Evolutionary conservation across 495 filamentous ascomycete genomes (phyloP).

Genomic region (Sphaerosporella brunnea): DNA sequence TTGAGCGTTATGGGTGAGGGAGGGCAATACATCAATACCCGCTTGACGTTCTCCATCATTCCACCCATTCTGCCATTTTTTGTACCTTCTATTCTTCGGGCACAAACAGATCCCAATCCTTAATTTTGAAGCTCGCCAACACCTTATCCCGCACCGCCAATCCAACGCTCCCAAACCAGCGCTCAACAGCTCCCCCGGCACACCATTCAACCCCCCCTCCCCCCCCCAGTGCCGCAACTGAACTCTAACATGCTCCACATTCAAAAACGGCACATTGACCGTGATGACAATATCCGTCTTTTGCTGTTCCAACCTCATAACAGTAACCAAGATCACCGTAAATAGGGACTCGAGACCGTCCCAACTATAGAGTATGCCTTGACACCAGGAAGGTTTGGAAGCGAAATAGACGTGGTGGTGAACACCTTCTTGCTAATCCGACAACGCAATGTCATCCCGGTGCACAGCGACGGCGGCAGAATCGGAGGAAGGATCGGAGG

Average conservation of each 20-base stretch:
- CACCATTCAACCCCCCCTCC: conserved; percentile 32
- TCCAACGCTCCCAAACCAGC: too few relatives aligned
- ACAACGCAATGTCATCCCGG: conserved; percentile 4
- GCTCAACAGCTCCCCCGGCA: conserved; percentile 43
- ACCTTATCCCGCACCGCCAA: conserved; percentile 43
- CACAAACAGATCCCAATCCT: conserved; percentile 31
- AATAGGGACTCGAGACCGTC: conserved; percentile 27
- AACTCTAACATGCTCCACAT: conserved; percentile 42
- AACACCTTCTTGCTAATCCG: conserved; percentile 7
- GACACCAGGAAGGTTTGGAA: conserved; percentile 10
- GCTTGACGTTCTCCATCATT: too few relatives aligned
- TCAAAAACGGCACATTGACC: conserved; percentile 71
- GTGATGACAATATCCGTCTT: conserved; percentile 73
- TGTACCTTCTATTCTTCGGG: too few relatives aligned
- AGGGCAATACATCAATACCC: too few relatives aligned
- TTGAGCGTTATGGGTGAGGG: too few relatives aligned
- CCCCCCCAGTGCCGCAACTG: conserved; percentile 28
- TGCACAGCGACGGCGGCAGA: conserved; percentile 32
- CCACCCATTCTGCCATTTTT: too few relatives aligned
- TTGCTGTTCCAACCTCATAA: conserved; percentile 57
- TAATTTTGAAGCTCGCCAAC: conserved; percentile 52
- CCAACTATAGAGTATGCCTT: conserved; percentile 18
- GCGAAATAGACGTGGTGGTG: conserved; percentile 4
- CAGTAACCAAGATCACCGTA: conserved; percentile 45
- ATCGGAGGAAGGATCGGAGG: conserved; percentile 34